phyloP scores from a whole-genome alignment of 2,329 filamentous ascomycete genomes.

The Venturia aucupariae region DNA sequence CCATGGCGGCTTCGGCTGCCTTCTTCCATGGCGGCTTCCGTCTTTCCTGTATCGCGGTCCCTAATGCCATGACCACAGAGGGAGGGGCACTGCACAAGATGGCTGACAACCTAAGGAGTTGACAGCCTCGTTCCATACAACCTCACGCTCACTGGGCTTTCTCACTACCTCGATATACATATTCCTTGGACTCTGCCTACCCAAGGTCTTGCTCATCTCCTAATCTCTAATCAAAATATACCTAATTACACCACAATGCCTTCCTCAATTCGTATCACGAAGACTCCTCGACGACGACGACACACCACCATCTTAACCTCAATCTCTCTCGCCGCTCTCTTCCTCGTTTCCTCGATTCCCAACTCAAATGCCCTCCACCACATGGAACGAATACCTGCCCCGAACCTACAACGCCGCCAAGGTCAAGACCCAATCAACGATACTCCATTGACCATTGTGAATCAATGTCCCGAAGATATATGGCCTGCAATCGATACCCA shows the following conservation, averaged over 20 bases:
- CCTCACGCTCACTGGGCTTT: neutral
- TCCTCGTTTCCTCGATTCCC: neutral
- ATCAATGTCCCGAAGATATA: conserved; percentile 60
- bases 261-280: neutral
- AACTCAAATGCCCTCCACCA: conserved; percentile 9
- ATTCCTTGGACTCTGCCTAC: neutral
- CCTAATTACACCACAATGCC: neutral
- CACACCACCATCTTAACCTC: neutral
- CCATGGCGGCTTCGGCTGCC: neutral
- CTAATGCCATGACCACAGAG: neutral
- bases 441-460: conserved; percentile 57
- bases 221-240: conserved; percentile 10
- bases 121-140: neutral
- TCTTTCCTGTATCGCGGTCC: neutral
- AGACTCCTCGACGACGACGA: neutral
- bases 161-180: neutral
- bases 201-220: neutral
- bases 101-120: neutral
- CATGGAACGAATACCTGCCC: conserved; percentile 17
- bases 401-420: conserved; percentile 15
- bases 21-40: neutral
- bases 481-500: conserved; percentile 72
- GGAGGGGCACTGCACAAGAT: neutral
- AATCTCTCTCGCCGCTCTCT: neutral
- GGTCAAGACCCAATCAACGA: conserved; percentile 6